Evolutionary conservation across 805 yeast species (phyloP).

Genomic region (Candida endomychidarum): DNA sequence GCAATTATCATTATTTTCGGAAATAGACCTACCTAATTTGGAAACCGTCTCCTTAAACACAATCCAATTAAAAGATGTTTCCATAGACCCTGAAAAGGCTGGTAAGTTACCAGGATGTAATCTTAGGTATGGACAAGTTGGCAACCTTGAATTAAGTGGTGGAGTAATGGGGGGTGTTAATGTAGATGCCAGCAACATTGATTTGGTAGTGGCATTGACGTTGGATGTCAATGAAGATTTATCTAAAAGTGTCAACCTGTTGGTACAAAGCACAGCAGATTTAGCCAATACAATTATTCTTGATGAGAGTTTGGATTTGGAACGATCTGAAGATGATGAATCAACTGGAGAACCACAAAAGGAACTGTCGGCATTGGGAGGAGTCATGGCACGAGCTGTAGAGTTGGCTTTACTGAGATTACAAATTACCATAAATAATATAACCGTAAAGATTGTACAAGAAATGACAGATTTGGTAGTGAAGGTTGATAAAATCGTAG

Average conservation of each 20-base stretch:
- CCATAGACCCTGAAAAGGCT: slow-evolving; percentile 70
- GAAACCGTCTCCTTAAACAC: slow-evolving; percentile 69
- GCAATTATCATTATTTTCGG: slow-evolving; percentile 78
- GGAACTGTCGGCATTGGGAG: slow-evolving; percentile 44
- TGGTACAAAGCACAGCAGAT: slow-evolving; percentile 74
- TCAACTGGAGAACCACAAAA: slow-evolving; percentile 1
- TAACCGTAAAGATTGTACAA: slow-evolving; percentile 49
- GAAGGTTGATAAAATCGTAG: slow-evolving; percentile 28
- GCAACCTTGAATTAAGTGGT: slow-evolving; percentile 52
- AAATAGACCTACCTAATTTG: slow-evolving; percentile 74
- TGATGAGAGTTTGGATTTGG: slow-evolving; percentile 20
- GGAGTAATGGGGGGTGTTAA: slow-evolving; percentile 71
- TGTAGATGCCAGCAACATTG: slow-evolving; percentile 56
- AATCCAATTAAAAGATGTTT: slow-evolving; percentile 55
- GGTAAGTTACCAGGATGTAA: slow-evolving; percentile 61
- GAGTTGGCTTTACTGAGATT: slow-evolving; percentile 67
- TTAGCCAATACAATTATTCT: slow-evolving; percentile 58
- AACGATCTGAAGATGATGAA: slow-evolving; percentile 6
- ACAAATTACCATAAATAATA: slow-evolving; percentile 47
- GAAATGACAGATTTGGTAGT: slow-evolving; percentile 40
- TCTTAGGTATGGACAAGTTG: slow-evolving; percentile 61
- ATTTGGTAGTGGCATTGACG: slow-evolving; percentile 40
- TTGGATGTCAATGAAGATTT: slow-evolving; percentile 23
- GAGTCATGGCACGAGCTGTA: slow-evolving; percentile 61
- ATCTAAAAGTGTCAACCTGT: slow-evolving; percentile 43